Base-by-base conservation (phyloP, 345 rosid species). In the Eucalyptus cloeziana region DNA sequence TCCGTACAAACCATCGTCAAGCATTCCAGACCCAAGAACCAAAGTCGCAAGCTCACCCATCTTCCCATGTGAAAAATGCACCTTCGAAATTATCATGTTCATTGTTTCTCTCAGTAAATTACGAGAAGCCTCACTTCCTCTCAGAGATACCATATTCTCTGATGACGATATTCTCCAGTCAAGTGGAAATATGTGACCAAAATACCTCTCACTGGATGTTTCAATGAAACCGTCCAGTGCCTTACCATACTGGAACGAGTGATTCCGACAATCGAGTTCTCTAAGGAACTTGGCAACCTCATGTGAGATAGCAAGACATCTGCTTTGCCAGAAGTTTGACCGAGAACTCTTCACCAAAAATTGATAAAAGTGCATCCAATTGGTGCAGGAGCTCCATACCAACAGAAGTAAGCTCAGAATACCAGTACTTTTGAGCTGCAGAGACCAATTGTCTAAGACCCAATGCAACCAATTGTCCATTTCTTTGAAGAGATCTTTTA, bases 21-120 rank as follows among this genome's bases (percentile, higher is more conserved):
- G 71, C 71, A 86, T 87, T 44, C 89, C 89, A 52, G 94, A 92
- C 27, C 95, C 94, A 87, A 94, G 93, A 91, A 94, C 89, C 19
- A 91, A 67, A 86, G 89, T 44, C 27, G 87, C 91, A 79, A 93
- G 43, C 52, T 71, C 88, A 51, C 95, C 96, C 76, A 90, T 87
- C 67, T 90, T 89, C 58, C 93, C 92, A 89, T 89, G 90, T 10
- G 95, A 91, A 44, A 92, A 54, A 6, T 40, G 58, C 13, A 83
- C 51, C 24, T 52, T 85, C n/a, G 49, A 79, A 86, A 86, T 56
- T 45, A 37, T 86, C 71, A 8, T 43, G 67, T 89, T 71, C 49
- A 79, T 56, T 43, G 69, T 88, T 45, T 91, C 93, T 60, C 86
- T 89, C 49, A 93, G 87, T 40, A 92, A 44, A 52, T 87, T 79